These are phyloP conservation scores for Sorghum bicolor DNA, from an alignment of 176 grass and related monocot species.

Conservation along the genomic window Sorghum_bicolor_NCBIv3 NC_012879.2:59991001-59991500, in stretches of 20 bases:
- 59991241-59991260: not conserved
- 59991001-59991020: not conserved
- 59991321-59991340: not conserved
- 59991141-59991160: not conserved
- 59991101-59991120: not conserved
- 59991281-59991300: not conserved
- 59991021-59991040: not conserved
- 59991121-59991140: not conserved
- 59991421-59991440: not conserved
- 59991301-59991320: not conserved
- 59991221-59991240: not conserved
- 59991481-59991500: not conserved
- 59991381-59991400: not conserved
- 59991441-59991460: not conserved
- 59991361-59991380: not conserved
- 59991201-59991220: not conserved
- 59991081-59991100: not conserved
- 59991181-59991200: not conserved
- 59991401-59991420: not conserved
- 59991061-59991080: not conserved
- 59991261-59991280: not conserved
- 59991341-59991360: not conserved
- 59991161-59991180: too few species aligned
- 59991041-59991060: not conserved
- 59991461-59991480: constrained; percentile 14